Evolutionary conservation across 1,284 basidiomycete genomes (phyloP).

Genomic region (Malassezia obtusa): DNA sequence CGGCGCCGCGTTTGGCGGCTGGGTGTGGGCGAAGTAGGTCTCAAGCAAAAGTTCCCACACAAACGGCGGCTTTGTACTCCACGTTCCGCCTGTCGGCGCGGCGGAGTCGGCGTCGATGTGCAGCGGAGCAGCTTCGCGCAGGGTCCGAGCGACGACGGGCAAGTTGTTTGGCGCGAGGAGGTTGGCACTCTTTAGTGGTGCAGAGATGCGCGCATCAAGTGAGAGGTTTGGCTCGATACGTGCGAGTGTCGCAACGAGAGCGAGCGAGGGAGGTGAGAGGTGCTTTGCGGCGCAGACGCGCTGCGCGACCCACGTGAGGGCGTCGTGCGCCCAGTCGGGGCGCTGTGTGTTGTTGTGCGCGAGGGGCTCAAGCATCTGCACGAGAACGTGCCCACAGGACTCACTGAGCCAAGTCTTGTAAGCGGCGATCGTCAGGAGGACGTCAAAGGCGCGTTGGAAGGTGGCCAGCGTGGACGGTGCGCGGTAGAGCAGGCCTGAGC

Average conservation of each 20-base stretch:
- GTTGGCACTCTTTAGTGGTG: conserved; percentile 65
- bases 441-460: conserved; percentile 59
- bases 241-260: conserved; percentile 60
- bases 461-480: conserved; percentile 55
- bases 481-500: conserved; percentile 57
- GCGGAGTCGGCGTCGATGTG: conserved; percentile 30
- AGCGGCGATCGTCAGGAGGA: conserved; percentile 64
- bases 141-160: conserved; percentile 55
- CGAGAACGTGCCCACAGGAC: conserved; percentile 76
- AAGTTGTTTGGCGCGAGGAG: conserved; percentile 65
- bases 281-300: conserved; percentile 45
- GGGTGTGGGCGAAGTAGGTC: conserved; percentile 56
- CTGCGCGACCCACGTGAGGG: conserved; percentile 22
- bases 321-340: conserved; percentile 22
- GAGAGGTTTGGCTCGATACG: conserved; percentile 12
- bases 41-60: conserved; percentile 80
- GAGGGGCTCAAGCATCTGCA: conserved; percentile 48
- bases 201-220: conserved; percentile 58
- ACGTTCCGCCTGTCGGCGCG: conserved; percentile 50
- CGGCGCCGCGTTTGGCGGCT: conserved; percentile 54
- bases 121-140: conserved; percentile 49
- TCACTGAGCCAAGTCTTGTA: conserved; percentile 86
- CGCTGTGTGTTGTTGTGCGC: conserved; percentile 7
- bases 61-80: conserved; percentile 85
- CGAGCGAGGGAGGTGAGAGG: conserved; percentile 83